Evolutionary conservation across 1,284 basidiomycete species (phyloP).

Genomic region (Leccinum proliferum): DNA sequence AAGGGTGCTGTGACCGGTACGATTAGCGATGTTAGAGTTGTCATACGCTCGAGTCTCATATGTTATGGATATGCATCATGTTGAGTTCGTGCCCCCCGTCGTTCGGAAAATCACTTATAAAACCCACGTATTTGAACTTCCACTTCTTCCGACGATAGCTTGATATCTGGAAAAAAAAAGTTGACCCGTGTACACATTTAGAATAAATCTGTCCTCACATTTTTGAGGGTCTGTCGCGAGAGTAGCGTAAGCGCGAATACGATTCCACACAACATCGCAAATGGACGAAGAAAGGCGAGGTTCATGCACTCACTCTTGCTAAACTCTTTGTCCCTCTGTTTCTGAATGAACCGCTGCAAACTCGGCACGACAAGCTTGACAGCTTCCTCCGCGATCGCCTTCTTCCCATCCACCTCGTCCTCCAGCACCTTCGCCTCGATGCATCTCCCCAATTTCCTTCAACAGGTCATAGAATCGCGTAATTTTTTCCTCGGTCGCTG

Average conservation of each 20-base stretch:
- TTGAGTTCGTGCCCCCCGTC: not conserved
- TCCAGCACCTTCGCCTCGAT: slow-evolving; percentile 63
- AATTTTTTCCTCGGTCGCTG: slow-evolving; percentile 72
- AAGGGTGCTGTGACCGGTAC: not conserved
- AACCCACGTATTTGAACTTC: slow-evolving; percentile 64
- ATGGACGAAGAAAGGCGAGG: not conserved
- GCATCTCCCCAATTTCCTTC: slow-evolving; percentile 71
- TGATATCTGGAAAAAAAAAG: slow-evolving; percentile 56
- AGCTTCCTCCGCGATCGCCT: slow-evolving; percentile 61
- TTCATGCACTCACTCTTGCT: slow-evolving; percentile 58
- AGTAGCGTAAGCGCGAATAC: not conserved
- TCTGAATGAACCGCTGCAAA: slow-evolving; percentile 66
- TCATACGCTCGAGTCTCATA: not conserved
- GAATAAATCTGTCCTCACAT: too few relatives aligned
- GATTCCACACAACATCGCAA: not conserved
- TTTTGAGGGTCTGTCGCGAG: slow-evolving; percentile 64
- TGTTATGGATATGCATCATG: not conserved
- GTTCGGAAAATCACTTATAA: slow-evolving; percentile 31
- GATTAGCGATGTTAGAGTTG: not conserved
- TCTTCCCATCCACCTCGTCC: slow-evolving; percentile 57
- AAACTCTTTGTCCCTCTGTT: slow-evolving; percentile 72
- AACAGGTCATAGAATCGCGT: slow-evolving; percentile 72
- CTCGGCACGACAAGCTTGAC: slow-evolving; percentile 70
- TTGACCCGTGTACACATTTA: slow-evolving; percentile 4
- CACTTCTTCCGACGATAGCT: slow-evolving; percentile 68